phyloP scores from a whole-genome alignment of 169 alveolate species.

The Eimeria tenella region DNA sequence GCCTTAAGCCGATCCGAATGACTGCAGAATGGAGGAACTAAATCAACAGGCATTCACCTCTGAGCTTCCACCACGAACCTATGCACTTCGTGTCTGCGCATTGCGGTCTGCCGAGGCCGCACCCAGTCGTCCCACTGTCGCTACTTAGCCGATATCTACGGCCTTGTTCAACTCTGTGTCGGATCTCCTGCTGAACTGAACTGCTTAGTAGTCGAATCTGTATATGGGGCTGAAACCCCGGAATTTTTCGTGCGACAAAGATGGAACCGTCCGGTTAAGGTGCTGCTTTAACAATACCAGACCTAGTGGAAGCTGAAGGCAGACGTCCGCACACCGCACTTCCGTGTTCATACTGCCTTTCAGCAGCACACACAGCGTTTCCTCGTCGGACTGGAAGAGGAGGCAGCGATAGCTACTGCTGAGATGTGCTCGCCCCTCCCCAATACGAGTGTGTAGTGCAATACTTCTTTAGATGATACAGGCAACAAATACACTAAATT shows the following conservation, averaged over 20 bases:
- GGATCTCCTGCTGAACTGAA: no score
- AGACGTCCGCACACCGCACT: background rate
- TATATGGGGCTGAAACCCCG: no score
- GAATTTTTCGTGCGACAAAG: background rate
- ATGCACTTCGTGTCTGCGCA: no score
- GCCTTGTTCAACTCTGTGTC: no score
- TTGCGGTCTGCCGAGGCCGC: no score
- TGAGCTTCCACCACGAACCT: no score
- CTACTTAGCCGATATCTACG: no score
- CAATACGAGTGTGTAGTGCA: background rate
- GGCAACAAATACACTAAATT: background rate
- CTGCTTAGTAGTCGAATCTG: no score
- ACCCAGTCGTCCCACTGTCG: no score
- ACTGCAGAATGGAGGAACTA: no score
- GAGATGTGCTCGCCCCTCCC: background rate
- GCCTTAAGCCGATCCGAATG: no score
- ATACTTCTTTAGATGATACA: background rate
- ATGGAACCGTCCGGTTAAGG: background rate
- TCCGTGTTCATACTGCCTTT: background rate
- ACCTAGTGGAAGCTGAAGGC: background rate
- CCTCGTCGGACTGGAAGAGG: background rate
- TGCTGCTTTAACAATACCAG: background rate
- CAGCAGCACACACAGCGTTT: background rate
- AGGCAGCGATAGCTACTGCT: constrained; percentile 1
- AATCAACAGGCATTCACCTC: no score